Conservation (phyloP, 768 basidiomycete genomes). For the Rhodotorula babjevae region DNA sequence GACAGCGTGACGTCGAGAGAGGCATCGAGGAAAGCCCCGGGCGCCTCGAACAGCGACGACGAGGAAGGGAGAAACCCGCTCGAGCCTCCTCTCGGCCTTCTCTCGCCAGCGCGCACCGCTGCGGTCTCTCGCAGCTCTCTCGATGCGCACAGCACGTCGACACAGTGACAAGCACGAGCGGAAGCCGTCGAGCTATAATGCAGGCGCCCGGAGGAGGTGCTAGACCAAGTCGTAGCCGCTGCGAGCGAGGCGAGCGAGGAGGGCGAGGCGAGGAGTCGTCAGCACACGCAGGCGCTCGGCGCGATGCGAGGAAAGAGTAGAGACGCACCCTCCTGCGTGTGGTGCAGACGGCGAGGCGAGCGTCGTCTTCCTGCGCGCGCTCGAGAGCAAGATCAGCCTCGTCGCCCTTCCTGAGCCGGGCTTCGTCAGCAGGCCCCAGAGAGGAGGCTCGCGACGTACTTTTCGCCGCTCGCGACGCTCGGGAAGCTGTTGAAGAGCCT, state of each 20-base stretch:
- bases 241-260: neutral
- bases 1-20: no score
- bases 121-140: no score
- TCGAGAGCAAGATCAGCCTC: neutral
- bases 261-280: no score
- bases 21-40: no score
- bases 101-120: no score
- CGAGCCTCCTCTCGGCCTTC: no score
- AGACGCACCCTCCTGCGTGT: conserved; percentile 14
- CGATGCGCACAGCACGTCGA: no score
- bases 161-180: no score
- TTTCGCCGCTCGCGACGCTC: conserved; percentile 91
- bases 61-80: no score
- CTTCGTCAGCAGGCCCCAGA: no score
- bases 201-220: neutral
- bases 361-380: conserved; percentile 17
- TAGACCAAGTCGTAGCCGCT: conserved; percentile 28
- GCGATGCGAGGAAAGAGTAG: neutral
- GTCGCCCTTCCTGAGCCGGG: neutral
- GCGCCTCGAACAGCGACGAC: no score
- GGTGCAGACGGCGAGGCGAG: conserved; percentile 33
- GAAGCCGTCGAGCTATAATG: no score
- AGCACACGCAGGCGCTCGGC: neutral
- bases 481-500: conserved; percentile 95
- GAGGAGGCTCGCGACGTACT: conserved; percentile 47